Base-by-base conservation (phyloP, 129 eudicot genomes). In the Centaurea solstitialis region DNA sequence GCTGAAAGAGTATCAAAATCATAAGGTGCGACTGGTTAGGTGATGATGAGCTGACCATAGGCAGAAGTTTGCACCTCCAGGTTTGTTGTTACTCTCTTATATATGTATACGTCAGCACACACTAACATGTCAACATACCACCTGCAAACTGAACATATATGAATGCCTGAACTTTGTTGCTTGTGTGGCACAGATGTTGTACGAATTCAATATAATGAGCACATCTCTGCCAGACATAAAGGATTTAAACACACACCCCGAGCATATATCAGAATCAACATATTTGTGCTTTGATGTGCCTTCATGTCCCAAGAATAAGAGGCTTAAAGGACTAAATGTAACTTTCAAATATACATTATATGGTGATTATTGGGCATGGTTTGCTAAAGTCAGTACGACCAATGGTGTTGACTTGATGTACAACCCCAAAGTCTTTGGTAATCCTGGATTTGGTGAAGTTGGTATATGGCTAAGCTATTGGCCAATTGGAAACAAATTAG, bases 391-490 rank as follows among this genome's bases (percentile, higher is more conserved):
- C n/a, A 30, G 53, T 10, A 61, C 57, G 21, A 8, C 28, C 28
- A 33, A 20, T 10, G 70, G 79, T 33, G 79, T 76, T 61, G 66
- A 74, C 4, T 47, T 47, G 67, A 74, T 74, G 22, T 74, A 74
- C 67, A 74, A 74, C 67, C 77, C 79, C 37, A 57, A 17, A 28
- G 70, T 76, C 35, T 76, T 76, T 18, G 79, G 79, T 3, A 76
- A 76, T 59, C 79, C 79, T n/a, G 37, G 0, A 37, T 37, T 3
- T 62, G 28, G 40, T 6, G 41, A 47, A 24, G 41, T 6, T 74
- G 67, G 15, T 20, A 13, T 47, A 10, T 74, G 77, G 77, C 47
- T 47, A 10, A 74, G 77, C 24, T 74, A 50, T 43, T 74, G 66
- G 66, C 6, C 68, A 18, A 18, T 61, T 4, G 68, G 68, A 2